Evolutionary conservation across 768 basidiomycete species (phyloP), one percentile per base, ranked within the genome.

Genomic region (Suillus tomentosus): DNA sequence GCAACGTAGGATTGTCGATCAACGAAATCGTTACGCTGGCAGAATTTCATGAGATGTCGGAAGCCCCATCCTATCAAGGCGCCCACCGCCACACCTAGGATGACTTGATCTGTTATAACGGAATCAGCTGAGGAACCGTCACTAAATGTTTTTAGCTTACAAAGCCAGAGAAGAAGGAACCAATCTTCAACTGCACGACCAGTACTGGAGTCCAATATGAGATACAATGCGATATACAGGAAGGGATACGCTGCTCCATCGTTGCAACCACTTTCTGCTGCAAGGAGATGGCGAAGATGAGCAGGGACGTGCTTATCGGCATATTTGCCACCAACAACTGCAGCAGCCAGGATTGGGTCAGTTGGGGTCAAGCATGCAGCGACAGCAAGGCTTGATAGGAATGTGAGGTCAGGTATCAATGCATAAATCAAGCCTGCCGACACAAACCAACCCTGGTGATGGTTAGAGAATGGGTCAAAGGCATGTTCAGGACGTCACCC

Each of bases 201-300:
- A 0, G 85, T 84, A 9, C 83, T 79, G 1, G 71, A 67, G 64
- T 96, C 91, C 48, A 95, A 77, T 62, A 89, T 85, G 66, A 99
- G 85, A 74, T 96, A 98, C 4, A 99, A 81, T 0, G 96, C 86
- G 64, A 99, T 83, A 73, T 87, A 95, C 36, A 99, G 81, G 76
- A 98, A 98, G 0, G 95, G 96, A 75, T 95, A 97, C 0, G 96
- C 95, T 0, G 96, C 96, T 40, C 97, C 97, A 66, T 99, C 97
- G 74, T 99, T 99, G 72, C 94, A 94, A 9, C 94, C 96, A 62
- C 87, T 89, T 78, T 98, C 96, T 31, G 82, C 82, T 9, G 89
- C 81, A 19, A 90, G 79, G 61, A 90, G 73, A 68, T 83, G 84
- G 39, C 84, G 87, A 48, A 94, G 79, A 72, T 94, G 92, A 1